Evolutionary conservation across 768 basidiomycete genomes (phyloP), one percentile per base, ranked within the genome.

Genomic region (Boletus rex-veris): DNA sequence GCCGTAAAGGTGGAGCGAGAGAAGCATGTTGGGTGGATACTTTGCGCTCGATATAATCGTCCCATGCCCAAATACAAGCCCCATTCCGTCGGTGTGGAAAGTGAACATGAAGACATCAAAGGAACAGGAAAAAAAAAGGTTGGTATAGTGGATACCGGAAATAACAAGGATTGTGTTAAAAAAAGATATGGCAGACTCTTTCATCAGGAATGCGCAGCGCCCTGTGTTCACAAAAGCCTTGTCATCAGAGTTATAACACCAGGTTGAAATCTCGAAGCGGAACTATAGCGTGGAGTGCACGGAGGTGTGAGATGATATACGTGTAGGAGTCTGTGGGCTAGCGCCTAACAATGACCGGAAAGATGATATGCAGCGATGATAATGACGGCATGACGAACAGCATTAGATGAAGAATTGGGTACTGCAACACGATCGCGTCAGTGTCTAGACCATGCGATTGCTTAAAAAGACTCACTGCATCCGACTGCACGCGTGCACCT

Each of bases 401-500:
- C 55, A 59, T 85, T 77, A 92, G 70, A 92, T 88, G 76, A 90
- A 91, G 77, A 90, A 92, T 71, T 92, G 90, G 54, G 90, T 92
- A 76, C 90, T 91, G 62, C 44, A 48, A 50, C 28, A 19, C 48
- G 7, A 14, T 33, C 38, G n/a, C 46, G 31, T 66, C 30, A 55
- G 54, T 6, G n/a, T 1, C 5, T 1, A 7, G 2, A 26, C 21
- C 11, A 36, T 11, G 14, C 10, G 4, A 15, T 5, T 14, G 1
- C 1, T 49, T 38, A 47, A 42, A 48, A 50, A 45, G 38, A 83
- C 91, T 61, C 69, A 93, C 91, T 97, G 87, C 63, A 90, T 84
- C 71, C 92, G 85, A 73, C 92, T 95, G 46, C 88, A 77, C 62
- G 90, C 90, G 73, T 98, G 96, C 57, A 99, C 94, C 70, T 95